Evolutionary conservation across 305 asterid genomes (phyloP), one percentile per base, ranked within the genome.

Genomic region (Ilex paraguariensis): DNA sequence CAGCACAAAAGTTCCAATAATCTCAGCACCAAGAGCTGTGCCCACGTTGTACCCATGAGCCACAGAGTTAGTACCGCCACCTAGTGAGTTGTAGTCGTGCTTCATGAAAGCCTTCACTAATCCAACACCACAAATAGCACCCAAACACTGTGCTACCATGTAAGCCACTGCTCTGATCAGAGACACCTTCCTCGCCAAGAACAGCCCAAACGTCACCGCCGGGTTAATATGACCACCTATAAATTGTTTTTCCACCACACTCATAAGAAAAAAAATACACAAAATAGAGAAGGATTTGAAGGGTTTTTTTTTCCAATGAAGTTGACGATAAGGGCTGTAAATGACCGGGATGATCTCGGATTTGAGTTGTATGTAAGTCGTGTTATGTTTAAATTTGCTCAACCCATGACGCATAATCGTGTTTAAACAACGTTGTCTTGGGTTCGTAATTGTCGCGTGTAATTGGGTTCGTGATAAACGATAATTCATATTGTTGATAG

Each of bases 151-250:
- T 2, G 88, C 87, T 5, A 81, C 61, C 48, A 88, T 88, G 81
- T 88, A 88, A 3, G 58, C 69, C 21, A 86, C 65, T 2, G 95
- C 92, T 48, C 96, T 75, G 0, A 79, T 33, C 58, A 88, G 75
- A 6, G 96, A 88, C 10, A 88, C 90, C 62, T 88, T 86, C 64
- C 96, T 79, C 12, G 81, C 90, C 75, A 88, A 60, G 56, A 90
- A 81, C 69, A 90, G 33, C 7, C 98, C 97, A 45, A 87, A 78
- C 3, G 97, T 90, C 76, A 90, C 97, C 32, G 97, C 95, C n/a
- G 96, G 97, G 78, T 91, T 91, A 14, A 91, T 91, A 72, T 91
- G 98, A 0, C 98, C 98, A 33, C 97, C 95, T 83, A 81, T 52
- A 52, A 3, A 36, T 8, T 4, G 9, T 36, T 36, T 36, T 36